phyloP scores from a whole-genome alignment of 768 basidiomycete genomes.

The Leccinum uliginosum region DNA sequence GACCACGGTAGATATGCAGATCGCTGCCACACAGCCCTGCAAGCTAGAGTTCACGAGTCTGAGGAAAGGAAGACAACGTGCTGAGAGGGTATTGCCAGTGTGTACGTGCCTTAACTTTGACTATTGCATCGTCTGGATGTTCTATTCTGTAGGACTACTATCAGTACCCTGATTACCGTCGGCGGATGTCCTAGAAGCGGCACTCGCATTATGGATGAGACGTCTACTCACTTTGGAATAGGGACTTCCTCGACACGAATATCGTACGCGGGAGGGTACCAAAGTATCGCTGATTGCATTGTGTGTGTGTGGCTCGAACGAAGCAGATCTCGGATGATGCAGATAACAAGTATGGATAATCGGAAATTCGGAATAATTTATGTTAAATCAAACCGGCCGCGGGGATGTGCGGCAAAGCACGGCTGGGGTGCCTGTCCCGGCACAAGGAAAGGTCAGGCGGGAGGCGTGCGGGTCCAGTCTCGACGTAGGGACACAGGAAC shows the following conservation, averaged over 20 bases:
- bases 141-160: conserved; percentile 44
- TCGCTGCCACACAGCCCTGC: conserved; percentile 73
- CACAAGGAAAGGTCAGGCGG: too few species aligned
- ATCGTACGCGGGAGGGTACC: conserved; percentile 66
- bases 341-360: too few species aligned
- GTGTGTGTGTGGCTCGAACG: too few species aligned
- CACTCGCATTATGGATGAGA: background rate
- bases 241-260: conserved; percentile 63
- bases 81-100: background rate
- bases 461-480: too few species aligned
- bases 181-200: too few species aligned
- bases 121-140: conserved; percentile 73
- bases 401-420: too few species aligned
- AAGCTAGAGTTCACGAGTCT: conserved; percentile 36
- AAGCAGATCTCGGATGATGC: too few species aligned
- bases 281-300: conserved; percentile 40
- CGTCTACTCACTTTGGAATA: conserved; percentile 46
- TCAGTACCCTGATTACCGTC: background rate
- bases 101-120: conserved; percentile 59
- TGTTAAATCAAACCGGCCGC: too few species aligned
- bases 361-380: too few species aligned
- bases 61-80: background rate
- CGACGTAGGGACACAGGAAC: too few species aligned
- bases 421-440: too few species aligned
- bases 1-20: conserved; percentile 70